A percentile compares a stretch with the other conserved stretches of the same genome.
Conservation (phyloP, 169 alveolate species). For the Eimeria sp. region DNA sequence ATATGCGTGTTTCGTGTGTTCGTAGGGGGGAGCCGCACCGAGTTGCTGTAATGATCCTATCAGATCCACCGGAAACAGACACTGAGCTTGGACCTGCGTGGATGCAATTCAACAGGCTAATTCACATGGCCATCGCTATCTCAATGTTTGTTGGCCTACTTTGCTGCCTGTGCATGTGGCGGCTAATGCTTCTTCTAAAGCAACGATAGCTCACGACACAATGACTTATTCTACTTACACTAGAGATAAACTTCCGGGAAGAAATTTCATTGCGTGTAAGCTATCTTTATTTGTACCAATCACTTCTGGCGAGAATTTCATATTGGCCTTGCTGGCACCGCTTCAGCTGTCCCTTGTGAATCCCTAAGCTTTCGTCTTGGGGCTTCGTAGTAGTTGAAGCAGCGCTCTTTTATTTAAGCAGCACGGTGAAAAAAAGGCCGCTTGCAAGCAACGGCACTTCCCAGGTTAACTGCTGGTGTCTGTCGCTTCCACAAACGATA, state of each 20-base stretch:
- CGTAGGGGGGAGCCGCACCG: constrained; percentile 68
- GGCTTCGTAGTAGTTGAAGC: not conserved
- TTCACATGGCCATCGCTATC: constrained; percentile 68
- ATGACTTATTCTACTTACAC: not conserved
- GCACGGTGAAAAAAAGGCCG: not conserved
- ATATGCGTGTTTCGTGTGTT: not conserved
- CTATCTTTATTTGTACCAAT: not conserved
- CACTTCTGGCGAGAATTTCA: not conserved
- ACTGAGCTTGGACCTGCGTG: constrained; percentile 24
- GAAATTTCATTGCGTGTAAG: not conserved
- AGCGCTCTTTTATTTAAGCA: not conserved
- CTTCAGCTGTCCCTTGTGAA: not conserved
- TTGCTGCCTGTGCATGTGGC: constrained; percentile 80
- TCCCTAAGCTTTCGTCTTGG: not conserved
- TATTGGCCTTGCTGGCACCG: not conserved
- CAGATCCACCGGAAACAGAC: constrained; percentile 74
- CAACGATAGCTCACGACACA: not conserved
- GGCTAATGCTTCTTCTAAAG: constrained; percentile 72
- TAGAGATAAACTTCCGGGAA: not conserved
- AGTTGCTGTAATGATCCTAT: constrained; percentile 68
- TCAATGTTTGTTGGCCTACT: constrained; percentile 74
- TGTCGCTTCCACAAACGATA: not conserved
- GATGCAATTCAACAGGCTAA: constrained; percentile 26
- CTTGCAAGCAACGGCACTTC: not conserved
- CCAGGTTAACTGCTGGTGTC: not conserved